Conservation (phyloP, 2,329 filamentous ascomycete species). For the Epicoccum nigrum region DNA sequence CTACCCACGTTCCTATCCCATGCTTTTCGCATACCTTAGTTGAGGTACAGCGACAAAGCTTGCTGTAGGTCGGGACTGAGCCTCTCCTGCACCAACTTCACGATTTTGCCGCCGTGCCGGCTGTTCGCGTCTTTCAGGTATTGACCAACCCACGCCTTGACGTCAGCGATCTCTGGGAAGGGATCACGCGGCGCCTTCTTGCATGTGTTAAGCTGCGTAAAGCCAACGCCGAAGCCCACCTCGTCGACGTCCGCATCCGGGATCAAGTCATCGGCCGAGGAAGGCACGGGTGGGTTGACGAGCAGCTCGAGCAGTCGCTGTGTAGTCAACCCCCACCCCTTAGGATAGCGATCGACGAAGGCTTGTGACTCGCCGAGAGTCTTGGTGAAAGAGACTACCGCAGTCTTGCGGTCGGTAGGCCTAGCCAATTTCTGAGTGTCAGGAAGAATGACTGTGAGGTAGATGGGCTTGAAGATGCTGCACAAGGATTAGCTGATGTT, state of each 20-base stretch:
- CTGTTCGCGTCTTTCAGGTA: constrained; percentile 80
- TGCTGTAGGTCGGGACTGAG: constrained; percentile 56
- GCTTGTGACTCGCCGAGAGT: constrained; percentile 84
- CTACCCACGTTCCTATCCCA: constrained; percentile 3
- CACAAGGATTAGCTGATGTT: constrained; percentile 23
- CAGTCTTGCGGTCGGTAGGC: constrained; percentile 89
- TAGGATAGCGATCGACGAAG: constrained; percentile 72
- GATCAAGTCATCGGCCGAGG: constrained; percentile 73
- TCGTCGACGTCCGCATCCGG: constrained; percentile 93
- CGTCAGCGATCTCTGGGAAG: constrained; percentile 82
- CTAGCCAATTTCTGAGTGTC: constrained; percentile 87
- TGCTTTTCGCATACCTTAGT: background rate
- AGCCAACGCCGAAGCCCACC: constrained; percentile 91
- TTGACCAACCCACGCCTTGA: constrained; percentile 80
- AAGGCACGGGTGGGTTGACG: constrained; percentile 80
- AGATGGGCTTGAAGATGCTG: constrained; percentile 81
- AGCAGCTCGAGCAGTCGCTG: constrained; percentile 88
- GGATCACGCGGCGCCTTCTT: constrained; percentile 76
- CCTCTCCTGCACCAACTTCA: constrained; percentile 72
- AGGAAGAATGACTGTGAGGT: constrained; percentile 83
- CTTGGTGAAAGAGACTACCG: constrained; percentile 91
- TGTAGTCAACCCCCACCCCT: constrained; percentile 89
- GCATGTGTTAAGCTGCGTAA: constrained; percentile 91
- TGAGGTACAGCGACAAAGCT: constrained; percentile 46
- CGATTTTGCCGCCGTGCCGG: constrained; percentile 73